Base-by-base conservation (phyloP, 306 rosid species). In the Inga leiocalycina region DNA sequence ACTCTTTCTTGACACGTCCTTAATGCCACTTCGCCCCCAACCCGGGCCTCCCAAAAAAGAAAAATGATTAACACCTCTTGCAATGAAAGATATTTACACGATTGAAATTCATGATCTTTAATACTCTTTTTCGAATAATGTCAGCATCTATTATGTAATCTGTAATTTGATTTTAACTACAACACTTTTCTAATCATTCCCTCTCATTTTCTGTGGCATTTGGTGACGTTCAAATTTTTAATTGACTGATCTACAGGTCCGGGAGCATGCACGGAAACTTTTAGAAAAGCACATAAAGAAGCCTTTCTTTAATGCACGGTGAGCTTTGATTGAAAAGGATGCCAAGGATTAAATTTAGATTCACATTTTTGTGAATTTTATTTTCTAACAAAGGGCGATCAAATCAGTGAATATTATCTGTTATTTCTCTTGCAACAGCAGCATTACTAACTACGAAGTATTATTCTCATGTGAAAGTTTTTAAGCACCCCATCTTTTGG, bases 201-300 rank as follows among this genome's bases (percentile, higher is more conserved):
- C 77, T 46, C 82, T 72, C 71, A 68, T 66, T 34, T 34, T 11
- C 13, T 24, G 81, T 77, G 72, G 81, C 68, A 67, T 66, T 72
- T 76, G 80, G 66, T 77, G 80, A 74, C 24, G 66, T 77, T 67
- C 79, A 61, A 54, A 74, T 80, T 73, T 34, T 46, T 71, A 70
- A 73, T 81, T 78, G 22, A 72, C 74, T 76, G 65, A 49, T 80
- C 49, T 71, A 62, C 66, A 94, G 99, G 99, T 92, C 83, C 82
- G 98, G 79, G 98, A 94, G 81, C 99, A 94, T 88, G 99, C 95
- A 52, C 91, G 99, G 54, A 96, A 96, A 85, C 91, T 96, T 75
- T 84, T 96, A 89, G 99, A 96, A 89, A 94, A 92, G 84, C 85
- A 85, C 81, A 20, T 91, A 77, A 90, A 77, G 90, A 92, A 94